Percentiles rank a stretch among this genome's conserved stretches.
Conservation (phyloP, 768 basidiomycete species). For the Paxillus involutus region DNA sequence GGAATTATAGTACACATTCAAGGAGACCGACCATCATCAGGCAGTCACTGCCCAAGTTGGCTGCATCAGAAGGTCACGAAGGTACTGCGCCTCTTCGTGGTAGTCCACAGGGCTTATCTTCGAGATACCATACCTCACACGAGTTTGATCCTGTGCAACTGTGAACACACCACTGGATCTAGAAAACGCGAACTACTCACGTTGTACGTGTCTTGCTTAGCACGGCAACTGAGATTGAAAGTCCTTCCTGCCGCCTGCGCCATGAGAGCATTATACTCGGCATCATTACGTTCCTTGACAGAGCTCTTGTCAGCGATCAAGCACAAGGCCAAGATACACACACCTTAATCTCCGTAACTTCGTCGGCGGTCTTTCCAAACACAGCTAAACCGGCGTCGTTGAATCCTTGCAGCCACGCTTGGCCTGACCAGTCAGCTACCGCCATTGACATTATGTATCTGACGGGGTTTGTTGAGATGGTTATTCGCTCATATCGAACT, state of each 20-base stretch:
- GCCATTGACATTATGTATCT: slow-evolving; percentile 85
- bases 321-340: not conserved
- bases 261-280: slow-evolving; percentile 57
- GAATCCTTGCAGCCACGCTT: slow-evolving; percentile 93
- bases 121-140: slow-evolving; percentile 82
- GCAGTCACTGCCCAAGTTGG: slow-evolving; percentile 50
- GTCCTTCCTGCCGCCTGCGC: slow-evolving; percentile 64
- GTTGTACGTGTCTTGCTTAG: slow-evolving; percentile 84
- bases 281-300: slow-evolving; percentile 57
- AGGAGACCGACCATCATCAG: not conserved
- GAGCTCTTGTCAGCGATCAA: not conserved
- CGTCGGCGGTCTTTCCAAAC: slow-evolving; percentile 77
- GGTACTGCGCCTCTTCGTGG: slow-evolving; percentile 57
- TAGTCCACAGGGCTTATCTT: slow-evolving; percentile 68
- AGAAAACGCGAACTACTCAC: slow-evolving; percentile 41
- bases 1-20: not conserved
- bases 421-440: slow-evolving; percentile 86
- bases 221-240: slow-evolving; percentile 84
- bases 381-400: slow-evolving; percentile 84
- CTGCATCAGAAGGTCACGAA: slow-evolving; percentile 57
- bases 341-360: slow-evolving; percentile 75
- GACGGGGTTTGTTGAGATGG: slow-evolving; percentile 1
- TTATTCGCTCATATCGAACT: not conserved
- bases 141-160: slow-evolving; percentile 63
- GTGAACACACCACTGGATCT: not conserved